Evolutionary conservation across 2,329 filamentous ascomycete species (phyloP), one percentile per base, ranked within the genome.

Genomic region (Helicocarpus griseus): DNA sequence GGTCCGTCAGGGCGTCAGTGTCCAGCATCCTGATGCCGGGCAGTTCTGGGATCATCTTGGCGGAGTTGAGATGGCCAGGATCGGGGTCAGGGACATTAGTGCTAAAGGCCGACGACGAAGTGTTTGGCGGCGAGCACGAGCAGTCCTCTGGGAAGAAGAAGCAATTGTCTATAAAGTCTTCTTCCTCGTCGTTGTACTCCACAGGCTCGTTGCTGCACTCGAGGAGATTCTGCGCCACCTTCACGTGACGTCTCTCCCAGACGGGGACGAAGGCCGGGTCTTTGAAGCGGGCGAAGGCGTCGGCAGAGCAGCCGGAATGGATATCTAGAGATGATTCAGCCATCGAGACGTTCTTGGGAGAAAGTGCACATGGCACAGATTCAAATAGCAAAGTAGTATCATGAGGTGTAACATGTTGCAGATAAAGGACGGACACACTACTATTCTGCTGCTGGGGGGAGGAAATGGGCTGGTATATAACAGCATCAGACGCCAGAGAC

Each of bases 61-160:
- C 61, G 62, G 58, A 54, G 51, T 50, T 50, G 54, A 55, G 59
- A 41, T 51, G 53, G 24, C 57, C 44, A 54, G 56, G 48, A 47
- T 58, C 56, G 48, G 53, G 49, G 41, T 65, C 56, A n/a, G 58
- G 52, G 50, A 65, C 63, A 51, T 63, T 61, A 49, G 62, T 63
- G 3, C 35, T 38, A 21, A 24, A 49, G 9, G 31, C 9, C 17
- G 47, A 49, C 4, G 31, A 29, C 4, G 31, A 29, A 4, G 33
- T 38, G 11, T 6, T 13, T 9, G 68, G 67, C 14, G 67, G 64
- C 57, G 64, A 71, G 7, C 41, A 44, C 47, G 65, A 65, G 59
- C 67, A 71, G 53, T 72, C 69, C 58, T 72, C 69, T 8, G 68
- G 69, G 36, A 71, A 71, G 56, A 72, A 71, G 58, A 71, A 71